Percentiles rank a stretch among this genome's conserved stretches.
phyloP scores from a whole-genome alignment of 257 asterid species.

The Solanum arcanum region DNA sequence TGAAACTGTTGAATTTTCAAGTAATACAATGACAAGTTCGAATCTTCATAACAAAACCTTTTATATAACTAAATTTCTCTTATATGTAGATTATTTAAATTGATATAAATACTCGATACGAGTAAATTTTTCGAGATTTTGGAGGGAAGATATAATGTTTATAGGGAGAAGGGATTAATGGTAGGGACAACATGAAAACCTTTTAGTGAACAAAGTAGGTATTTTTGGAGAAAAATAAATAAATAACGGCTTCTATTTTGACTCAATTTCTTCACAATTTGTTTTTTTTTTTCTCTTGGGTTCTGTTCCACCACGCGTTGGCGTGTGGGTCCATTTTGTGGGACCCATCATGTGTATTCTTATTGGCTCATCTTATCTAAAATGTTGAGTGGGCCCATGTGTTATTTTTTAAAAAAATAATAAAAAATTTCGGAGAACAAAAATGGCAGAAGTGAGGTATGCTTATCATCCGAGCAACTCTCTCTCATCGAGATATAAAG shows the following conservation, averaged over 20 bases:
- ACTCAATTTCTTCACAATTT: slow-evolving; percentile 11
- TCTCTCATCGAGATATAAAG: too few species aligned
- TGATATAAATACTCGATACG: neutral
- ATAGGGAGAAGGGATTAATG: slow-evolving; percentile 5
- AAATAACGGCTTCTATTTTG: slow-evolving; percentile 26
- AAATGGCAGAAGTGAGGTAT: neutral
- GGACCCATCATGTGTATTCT: neutral
- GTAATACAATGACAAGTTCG: too few species aligned
- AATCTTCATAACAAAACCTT: too few species aligned
- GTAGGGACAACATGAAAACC: slow-evolving; percentile 38
- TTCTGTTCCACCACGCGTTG: slow-evolving; percentile 48
- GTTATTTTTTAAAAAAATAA: neutral
- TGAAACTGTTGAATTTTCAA: too few species aligned
- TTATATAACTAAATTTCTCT: neutral
- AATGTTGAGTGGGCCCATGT: neutral
- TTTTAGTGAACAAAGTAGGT: slow-evolving; percentile 32
- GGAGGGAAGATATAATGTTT: neutral
- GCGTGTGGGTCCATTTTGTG: slow-evolving; percentile 20
- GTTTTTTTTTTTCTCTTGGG: neutral
- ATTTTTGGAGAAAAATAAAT: slow-evolving; percentile 1
- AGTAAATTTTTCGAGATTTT: neutral
- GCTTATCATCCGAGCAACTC: neutral
- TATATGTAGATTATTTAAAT: neutral
- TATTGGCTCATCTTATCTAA: neutral
- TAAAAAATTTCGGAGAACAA: too few species aligned